Percentiles rank a stretch among this genome's conserved stretches.
phyloP scores from a whole-genome alignment of 2,329 filamentous ascomycete species.

The Thermomyces lanuginosus region DNA sequence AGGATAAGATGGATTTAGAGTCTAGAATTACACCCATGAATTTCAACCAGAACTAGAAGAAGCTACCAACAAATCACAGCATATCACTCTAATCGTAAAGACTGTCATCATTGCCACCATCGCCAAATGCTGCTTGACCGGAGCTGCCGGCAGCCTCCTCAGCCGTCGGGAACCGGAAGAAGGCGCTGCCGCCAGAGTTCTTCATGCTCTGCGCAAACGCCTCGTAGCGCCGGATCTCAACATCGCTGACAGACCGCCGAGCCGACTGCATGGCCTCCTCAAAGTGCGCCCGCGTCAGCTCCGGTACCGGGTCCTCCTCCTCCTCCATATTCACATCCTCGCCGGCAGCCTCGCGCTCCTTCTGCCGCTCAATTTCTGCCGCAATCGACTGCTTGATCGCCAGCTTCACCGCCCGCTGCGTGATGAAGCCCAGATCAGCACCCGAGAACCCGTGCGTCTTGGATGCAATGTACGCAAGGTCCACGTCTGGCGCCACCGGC shows the following conservation, averaged over 20 bases:
- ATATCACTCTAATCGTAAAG: slow-evolving; percentile 65
- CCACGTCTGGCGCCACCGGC: slow-evolving; percentile 71
- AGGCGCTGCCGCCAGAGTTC: slow-evolving; percentile 84
- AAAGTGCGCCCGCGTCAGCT: slow-evolving; percentile 91
- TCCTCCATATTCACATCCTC: slow-evolving; percentile 63
- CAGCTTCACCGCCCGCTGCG: slow-evolving; percentile 96
- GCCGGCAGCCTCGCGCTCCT: slow-evolving; percentile 72
- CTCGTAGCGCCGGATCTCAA: slow-evolving; percentile 96
- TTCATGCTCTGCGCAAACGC: slow-evolving; percentile 99
- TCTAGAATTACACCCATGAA: not conserved
- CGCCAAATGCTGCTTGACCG: slow-evolving; percentile 49
- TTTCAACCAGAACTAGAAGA: slow-evolving; percentile 3
- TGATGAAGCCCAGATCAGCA: slow-evolving; percentile 98
- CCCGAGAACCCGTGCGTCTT: slow-evolving; percentile 98
- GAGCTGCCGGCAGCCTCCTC: slow-evolving; percentile 38
- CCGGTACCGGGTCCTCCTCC: slow-evolving; percentile 77
- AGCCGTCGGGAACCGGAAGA: slow-evolving; percentile 82
- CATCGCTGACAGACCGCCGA: slow-evolving; percentile 82
- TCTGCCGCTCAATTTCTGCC: slow-evolving; percentile 72
- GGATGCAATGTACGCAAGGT: slow-evolving; percentile 79
- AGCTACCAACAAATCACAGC: slow-evolving; percentile 9
- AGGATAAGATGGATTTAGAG: slow-evolving; percentile 2
- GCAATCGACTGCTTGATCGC: slow-evolving; percentile 96
- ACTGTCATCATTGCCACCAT: slow-evolving; percentile 85
- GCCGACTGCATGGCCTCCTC: slow-evolving; percentile 97